Base-by-base conservation (phyloP, 768 basidiomycete genomes). In the Rhizopogon sp. region DNA sequence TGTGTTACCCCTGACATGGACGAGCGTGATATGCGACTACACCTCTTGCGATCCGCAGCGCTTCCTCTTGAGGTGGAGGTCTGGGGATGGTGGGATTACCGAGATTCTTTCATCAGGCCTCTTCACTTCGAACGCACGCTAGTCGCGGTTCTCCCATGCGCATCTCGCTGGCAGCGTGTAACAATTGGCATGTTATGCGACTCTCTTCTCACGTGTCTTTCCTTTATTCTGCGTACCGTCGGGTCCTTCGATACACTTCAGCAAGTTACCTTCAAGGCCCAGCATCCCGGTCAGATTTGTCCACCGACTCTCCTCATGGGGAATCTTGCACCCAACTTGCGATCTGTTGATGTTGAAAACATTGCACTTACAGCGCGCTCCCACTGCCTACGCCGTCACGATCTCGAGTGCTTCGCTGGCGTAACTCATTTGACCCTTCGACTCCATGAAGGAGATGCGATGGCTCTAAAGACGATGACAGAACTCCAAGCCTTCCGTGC, bases 331-430 rank as follows among this genome's bases (percentile, higher is more conserved):
- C 61, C 59, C 44, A 44, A 52, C 40, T 63, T 70, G 31, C 64
- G 60, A 58, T 63, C 66, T 14, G 56, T 68, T 9, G 67, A 68
- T 6, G 68, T 49, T 7, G 68, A 68, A 47, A 68, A 68, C 54
- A 61, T 70, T 16, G 58, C 46, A 50, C 39, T 67, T 40, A 51
- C 62, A 0, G 66, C 64, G 9, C 66, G 66, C 37, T 39, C 58
- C 2, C 31, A 42, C 6, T 59, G 51, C 25, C 59, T 63, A 52
- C 58, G 53, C 10, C n/a, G 61, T 17, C 57, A 50, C 3, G 53
- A 61, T 6, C 44, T 42, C 14, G 56, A 61, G 25, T 59, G 46
- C 25, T 63, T 70, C 37, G 52, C 63, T 6, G 60, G 52, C 31
- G 45, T 68, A 8, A 57, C 68, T 1, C 64, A 64, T 6, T 50